Percentiles rank a stretch among this genome's conserved stretches.
These are phyloP conservation scores for Zygosaccharomyces kombuchaensis DNA, from an alignment of 805 yeast species.

Conservation along the genomic window DNA sequence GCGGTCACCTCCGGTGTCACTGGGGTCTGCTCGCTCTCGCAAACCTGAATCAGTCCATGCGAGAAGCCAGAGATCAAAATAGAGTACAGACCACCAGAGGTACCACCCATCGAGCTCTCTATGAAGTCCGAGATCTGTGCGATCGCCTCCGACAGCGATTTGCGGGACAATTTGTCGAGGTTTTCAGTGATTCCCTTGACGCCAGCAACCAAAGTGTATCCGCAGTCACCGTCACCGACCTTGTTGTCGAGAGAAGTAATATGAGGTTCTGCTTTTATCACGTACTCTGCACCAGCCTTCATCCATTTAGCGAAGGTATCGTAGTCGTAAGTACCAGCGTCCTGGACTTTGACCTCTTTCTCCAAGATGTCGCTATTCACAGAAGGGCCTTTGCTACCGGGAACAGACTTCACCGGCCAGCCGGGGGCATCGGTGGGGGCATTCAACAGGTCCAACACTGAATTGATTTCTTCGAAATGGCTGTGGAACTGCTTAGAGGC, in stretches of 20 bases:
- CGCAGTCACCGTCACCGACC: slow-evolving; percentile 98
- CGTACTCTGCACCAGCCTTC: slow-evolving; percentile 46
- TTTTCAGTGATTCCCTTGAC: slow-evolving; percentile 64
- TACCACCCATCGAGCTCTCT: slow-evolving; percentile 95
- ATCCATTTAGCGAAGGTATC: slow-evolving; percentile 37
- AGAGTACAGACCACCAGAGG: slow-evolving; percentile 90
- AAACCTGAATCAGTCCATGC: slow-evolving; percentile 39
- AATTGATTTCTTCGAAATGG: slow-evolving; percentile 31
- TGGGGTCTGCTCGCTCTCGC: slow-evolving; percentile 25
- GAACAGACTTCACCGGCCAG: slow-evolving; percentile 48
- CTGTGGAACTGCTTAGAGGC: slow-evolving; percentile 39
- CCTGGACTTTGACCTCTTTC: slow-evolving; percentile 32
- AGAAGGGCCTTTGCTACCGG: slow-evolving; percentile 29
- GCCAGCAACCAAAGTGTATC: slow-evolving; percentile 82
- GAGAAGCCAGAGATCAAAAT: slow-evolving; percentile 78
- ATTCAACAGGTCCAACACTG: slow-evolving; percentile 56
- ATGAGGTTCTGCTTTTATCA: slow-evolving; percentile 68
- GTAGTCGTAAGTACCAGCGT: slow-evolving; percentile 38
- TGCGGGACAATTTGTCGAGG: slow-evolving; percentile 40
- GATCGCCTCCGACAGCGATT: slow-evolving; percentile 49
- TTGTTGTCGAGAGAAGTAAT: slow-evolving; percentile 80
- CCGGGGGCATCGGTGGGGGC: slow-evolving; percentile 75
- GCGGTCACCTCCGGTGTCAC: slow-evolving; percentile 40
- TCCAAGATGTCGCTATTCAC: slow-evolving; percentile 30
- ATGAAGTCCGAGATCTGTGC: slow-evolving; percentile 76